Percentiles rank a stretch among this genome's conserved stretches.
Evolutionary conservation across 2,329 filamentous ascomycete genomes (phyloP).

Genomic region (Eutypa lata): DNA sequence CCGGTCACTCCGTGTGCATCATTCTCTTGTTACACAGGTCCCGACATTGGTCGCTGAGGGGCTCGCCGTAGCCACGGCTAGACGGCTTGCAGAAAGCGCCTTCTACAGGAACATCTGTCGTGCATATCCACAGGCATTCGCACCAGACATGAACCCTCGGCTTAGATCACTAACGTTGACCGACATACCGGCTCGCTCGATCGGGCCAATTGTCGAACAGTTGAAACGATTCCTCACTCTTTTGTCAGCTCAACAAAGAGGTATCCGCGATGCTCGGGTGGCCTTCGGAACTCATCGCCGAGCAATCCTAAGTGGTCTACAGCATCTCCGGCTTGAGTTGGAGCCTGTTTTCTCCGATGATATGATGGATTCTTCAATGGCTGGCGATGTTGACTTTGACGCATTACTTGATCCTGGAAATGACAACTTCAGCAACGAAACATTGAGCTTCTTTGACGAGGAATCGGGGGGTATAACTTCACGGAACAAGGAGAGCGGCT

Average conservation of each 20-base stretch:
- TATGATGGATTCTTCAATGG: conserved; percentile 24
- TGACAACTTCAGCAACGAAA: conserved; percentile 33
- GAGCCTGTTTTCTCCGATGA: conserved; percentile 40
- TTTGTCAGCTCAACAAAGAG: conserved; percentile 46
- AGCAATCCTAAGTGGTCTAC: conserved; percentile 47
- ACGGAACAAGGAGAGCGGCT: not conserved
- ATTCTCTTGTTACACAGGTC: conserved; percentile 57
- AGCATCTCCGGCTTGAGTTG: conserved; percentile 53
- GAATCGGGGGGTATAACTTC: conserved; percentile 19
- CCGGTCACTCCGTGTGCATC: conserved; percentile 52
- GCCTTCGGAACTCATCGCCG: conserved; percentile 33
- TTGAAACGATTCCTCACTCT: conserved; percentile 46
- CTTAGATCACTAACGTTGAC: conserved; percentile 52
- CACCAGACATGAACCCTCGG: conserved; percentile 56
- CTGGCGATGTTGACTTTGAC: conserved; percentile 38
- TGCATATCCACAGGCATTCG: conserved; percentile 45
- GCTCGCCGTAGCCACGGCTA: conserved; percentile 32
- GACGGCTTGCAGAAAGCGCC: conserved; percentile 43
- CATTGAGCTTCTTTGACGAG: conserved; percentile 40
- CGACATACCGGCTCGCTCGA: conserved; percentile 50
- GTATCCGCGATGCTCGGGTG: conserved; percentile 32
- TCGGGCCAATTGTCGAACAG: conserved; percentile 45
- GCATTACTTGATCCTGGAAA: conserved; percentile 36
- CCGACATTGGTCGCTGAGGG: conserved; percentile 40
- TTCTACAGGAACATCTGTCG: conserved; percentile 41